Evolutionary conservation across 257 asterid species (phyloP), one percentile per base, ranked within the genome.

Genomic region (Solanum piurae): DNA sequence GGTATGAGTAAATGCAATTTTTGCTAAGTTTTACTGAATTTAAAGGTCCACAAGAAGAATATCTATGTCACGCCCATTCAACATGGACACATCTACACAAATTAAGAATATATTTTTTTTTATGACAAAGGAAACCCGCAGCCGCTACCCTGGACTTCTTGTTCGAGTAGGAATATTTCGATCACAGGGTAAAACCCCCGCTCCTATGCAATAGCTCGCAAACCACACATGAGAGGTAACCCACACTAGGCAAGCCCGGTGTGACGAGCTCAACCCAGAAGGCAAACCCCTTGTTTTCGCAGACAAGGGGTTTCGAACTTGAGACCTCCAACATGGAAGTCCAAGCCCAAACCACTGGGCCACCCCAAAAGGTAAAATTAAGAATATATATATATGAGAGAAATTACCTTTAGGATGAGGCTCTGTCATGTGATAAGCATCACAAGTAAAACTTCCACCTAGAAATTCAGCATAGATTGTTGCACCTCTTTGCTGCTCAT

Each of bases 341-440:
- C 64, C 64, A 6, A 55, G n/a, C 64, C 10, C 64, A 55, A 55
- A 55, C n/a, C n/a, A 7, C 64, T 55, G 3, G 64, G n/a, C 64
- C 64, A 55, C 64, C 64, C 64, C n/a, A 18, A 55, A 55, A n/a
- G 64, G 4, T 55, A 55, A 52, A 52, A 55, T 55, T 18, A 55
- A 55, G 64, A 55, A 37, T 66, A 34, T 33, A 73, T 33, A 73
- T 34, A 74, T 37, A 75, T 23, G 66, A 49, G 69, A 49, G 44
- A 49, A 60, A 18, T 79, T 93, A 97, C 99, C 99, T 91, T 95
- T 91, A 49, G 99, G 99, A 89, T 97, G 99, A 90, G 99, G 99
- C 91, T 96, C 98, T 68, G 98, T 95, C 98, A 97, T 92, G 93
- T 97, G 99, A 94, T 97, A 96, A 73, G 99, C 99, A 89, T 97